Base-by-base conservation (phyloP, 2,329 filamentous ascomycete species). In the Neonectria magnoliae region DNA sequence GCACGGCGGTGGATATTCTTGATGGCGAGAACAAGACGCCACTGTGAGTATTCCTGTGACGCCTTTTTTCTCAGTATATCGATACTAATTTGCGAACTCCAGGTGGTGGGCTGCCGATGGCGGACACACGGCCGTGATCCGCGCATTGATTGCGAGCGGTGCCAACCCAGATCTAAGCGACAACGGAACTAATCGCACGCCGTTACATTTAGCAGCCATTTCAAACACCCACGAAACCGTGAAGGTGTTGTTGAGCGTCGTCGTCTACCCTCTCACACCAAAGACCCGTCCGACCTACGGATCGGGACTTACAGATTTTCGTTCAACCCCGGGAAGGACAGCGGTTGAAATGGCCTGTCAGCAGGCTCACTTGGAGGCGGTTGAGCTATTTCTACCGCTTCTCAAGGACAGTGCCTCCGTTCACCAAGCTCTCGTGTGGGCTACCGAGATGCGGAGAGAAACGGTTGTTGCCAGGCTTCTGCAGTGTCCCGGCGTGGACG, bases 171-270 rank as follows among this genome's bases (percentile, higher is more conserved):
- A 76, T 47, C 33, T 57, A 16, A 44, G 60, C 1, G 67, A 76
- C 2, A 55, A 47, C 4, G 4, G 16, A 7, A 2, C 59, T 18
- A 79, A 80, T 1, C 47, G 70, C 1, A 78, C 67, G n/a, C 77
- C 81, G 6, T 62, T 83, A 1, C 77, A 82, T 56, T 7, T 64
- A 25, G 80, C 80, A 6, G 78, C 78, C 3, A 62, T 6, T 4
- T 70, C 65, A 9, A 79, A 80, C 41, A 55, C 64, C 4, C 41
- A 50, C 29, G 66, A 65, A 6, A 75, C 73, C 31, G 71, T 79
- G 4, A 64, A 57, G 16, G 57, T 71, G 1, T 66, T 82, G 3
- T 62, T 83, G 5, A 64, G 74, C 8, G 77, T 78, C 22, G 81
- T 80, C 11, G 77, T 79, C 1, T 64, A 78, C 41, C 76, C 79